phyloP scores from a whole-genome alignment of 495 filamentous ascomycete species.

The Pseudotulostoma volvatum region DNA sequence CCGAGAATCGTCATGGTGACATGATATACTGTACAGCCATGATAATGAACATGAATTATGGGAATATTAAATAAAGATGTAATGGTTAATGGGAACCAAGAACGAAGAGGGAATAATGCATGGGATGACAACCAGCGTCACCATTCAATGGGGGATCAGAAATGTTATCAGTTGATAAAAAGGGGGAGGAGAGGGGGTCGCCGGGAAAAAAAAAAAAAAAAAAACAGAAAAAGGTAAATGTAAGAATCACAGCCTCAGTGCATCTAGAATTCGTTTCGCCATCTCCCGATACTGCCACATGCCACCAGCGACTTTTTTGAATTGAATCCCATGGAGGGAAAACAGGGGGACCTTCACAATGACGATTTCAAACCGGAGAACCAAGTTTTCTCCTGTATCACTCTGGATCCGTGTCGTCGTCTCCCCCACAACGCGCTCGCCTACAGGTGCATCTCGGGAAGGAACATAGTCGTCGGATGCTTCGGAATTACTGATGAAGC shows the following conservation, averaged over 20 bases:
- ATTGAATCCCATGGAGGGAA: constrained; percentile 87
- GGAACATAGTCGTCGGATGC: constrained; percentile 55
- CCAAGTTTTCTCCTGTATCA: constrained; percentile 63
- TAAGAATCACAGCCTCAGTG: constrained; percentile 70
- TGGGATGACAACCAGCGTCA: no score
- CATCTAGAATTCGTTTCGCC: constrained; percentile 85
- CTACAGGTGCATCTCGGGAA: constrained; percentile 23
- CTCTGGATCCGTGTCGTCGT: constrained; percentile 76
- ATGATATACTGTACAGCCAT: no score
- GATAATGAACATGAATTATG: no score
- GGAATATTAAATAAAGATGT: no score
- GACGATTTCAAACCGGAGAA: constrained; percentile 85
- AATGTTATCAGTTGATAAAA: no score
- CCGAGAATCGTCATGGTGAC: no score
- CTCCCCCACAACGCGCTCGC: constrained; percentile 47
- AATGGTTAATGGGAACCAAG: no score
- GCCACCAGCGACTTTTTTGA: constrained; percentile 89
- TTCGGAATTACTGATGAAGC: constrained; percentile 62
- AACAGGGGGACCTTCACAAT: constrained; percentile 96
- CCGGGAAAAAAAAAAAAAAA: no score
- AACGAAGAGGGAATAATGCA: no score
- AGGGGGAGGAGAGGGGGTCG: no score
- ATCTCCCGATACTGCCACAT: constrained; percentile 98
- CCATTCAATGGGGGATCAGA: no score
- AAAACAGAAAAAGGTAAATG: no score